phyloP scores from a whole-genome alignment of 2,329 filamentous ascomycete genomes.

The Alternaria sp. region DNA sequence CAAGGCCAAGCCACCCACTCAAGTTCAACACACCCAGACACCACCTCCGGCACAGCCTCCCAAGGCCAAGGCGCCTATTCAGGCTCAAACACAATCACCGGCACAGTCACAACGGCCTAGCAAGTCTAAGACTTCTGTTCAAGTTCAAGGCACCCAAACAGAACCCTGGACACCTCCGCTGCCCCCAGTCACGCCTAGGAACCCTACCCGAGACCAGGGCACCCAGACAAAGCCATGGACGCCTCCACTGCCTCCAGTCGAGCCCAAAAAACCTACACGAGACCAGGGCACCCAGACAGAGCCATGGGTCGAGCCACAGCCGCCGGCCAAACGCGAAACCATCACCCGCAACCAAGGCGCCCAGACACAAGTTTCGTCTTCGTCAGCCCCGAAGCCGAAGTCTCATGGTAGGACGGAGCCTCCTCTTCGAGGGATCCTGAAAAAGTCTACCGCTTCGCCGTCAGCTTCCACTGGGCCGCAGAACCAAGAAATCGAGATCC shows the following conservation, averaged over 20 bases:
- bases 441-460: not conserved
- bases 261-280: not conserved
- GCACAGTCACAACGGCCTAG: not conserved
- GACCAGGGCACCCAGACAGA: not conserved
- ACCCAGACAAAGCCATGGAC: not conserved
- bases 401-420: not conserved
- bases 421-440: not conserved
- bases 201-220: not conserved
- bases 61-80: not conserved
- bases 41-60: not conserved
- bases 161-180: not conserved
- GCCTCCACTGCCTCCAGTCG: not conserved
- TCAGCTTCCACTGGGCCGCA: not conserved
- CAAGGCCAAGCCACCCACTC: not conserved
- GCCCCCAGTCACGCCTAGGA: not conserved
- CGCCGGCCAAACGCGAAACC: not conserved
- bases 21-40: not conserved
- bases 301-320: not conserved
- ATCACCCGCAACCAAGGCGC: not conserved
- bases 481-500: not conserved
- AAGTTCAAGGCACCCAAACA: not conserved
- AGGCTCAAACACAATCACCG: not conserved
- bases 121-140: not conserved
- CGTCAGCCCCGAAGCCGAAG: not conserved
- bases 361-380: not conserved